Conservation (phyloP, 306 rosid genomes). For the Quercus aquifolioides region DNA sequence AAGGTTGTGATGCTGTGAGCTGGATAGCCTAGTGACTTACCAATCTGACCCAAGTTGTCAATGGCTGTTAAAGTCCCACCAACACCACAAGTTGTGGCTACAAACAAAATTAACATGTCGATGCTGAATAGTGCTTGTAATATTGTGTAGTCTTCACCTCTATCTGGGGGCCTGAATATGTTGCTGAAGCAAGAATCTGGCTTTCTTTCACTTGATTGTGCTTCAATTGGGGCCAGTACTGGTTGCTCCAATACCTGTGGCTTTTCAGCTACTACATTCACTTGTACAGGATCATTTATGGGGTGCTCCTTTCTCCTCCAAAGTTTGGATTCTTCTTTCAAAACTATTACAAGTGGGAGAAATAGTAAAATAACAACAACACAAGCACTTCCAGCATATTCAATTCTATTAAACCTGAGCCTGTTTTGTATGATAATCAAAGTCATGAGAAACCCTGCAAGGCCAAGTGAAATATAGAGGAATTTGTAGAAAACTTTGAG, state of each 20-base stretch:
- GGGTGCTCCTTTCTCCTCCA: conserved; percentile 28
- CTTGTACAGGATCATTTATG: conserved; percentile 1
- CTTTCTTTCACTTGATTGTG: background rate
- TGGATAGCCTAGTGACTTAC: conserved; percentile 52
- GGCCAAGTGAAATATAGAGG: conserved; percentile 58
- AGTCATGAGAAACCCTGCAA: conserved; percentile 63
- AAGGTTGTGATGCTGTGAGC: conserved; percentile 47
- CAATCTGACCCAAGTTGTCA: conserved; percentile 77
- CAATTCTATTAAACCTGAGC: conserved; percentile 28
- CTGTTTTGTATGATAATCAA: conserved; percentile 49
- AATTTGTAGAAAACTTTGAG: conserved; percentile 45
- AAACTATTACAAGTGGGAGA: conserved; percentile 46
- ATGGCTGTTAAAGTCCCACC: conserved; percentile 67
- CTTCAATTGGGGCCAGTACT: background rate
- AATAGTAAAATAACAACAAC: conserved; percentile 36
- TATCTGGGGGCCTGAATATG: conserved; percentile 45
- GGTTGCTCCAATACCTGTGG: conserved; percentile 6
- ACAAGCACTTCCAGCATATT: conserved; percentile 29
- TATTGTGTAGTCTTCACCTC: conserved; percentile 71
- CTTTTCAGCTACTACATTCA: conserved; percentile 15
- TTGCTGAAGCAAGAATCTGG: conserved; percentile 23
- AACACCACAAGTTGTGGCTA: conserved; percentile 34
- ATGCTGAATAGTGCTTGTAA: conserved; percentile 69
- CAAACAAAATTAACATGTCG: conserved; percentile 57
- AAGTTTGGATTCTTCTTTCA: conserved; percentile 37